These are phyloP conservation scores for Mortierella sp. DNA, from an alignment of 371 early-diverging fungal species.

Conservation along the genomic window DNA sequence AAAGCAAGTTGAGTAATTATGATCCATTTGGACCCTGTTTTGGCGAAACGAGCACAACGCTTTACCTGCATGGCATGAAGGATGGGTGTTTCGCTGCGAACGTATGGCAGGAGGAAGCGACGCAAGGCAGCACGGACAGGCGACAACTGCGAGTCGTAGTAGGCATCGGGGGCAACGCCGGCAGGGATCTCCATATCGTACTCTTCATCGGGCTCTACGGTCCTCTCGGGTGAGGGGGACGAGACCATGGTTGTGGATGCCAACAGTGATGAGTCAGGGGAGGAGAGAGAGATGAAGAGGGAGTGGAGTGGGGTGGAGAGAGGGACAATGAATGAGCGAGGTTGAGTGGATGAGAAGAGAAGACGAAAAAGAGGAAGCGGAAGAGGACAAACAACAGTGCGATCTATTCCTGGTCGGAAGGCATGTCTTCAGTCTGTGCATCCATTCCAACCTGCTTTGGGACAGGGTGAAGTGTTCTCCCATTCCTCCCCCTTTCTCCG, in stretches of 20 bases:
- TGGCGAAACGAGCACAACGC: too few relatives aligned
- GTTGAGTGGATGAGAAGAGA: not conserved
- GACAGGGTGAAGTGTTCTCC: too few relatives aligned
- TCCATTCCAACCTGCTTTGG: too few relatives aligned
- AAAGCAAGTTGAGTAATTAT: not conserved
- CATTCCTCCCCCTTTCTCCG: too few relatives aligned
- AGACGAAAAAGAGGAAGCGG: not conserved
- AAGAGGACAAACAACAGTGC: not conserved
- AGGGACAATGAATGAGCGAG: too few relatives aligned
- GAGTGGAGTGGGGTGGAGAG: not conserved
- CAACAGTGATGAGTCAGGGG: not conserved
- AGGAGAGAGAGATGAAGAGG: not conserved
- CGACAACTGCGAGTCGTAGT: slow-evolving; percentile 49
- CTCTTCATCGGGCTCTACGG: slow-evolving; percentile 20
- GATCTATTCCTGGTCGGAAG: not conserved
- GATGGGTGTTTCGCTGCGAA: slow-evolving; percentile 66
- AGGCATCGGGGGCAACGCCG: slow-evolving; percentile 48
- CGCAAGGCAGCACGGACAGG: slow-evolving; percentile 61
- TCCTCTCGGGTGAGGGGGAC: slow-evolving; percentile 7
- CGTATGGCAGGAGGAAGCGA: slow-evolving; percentile 60
- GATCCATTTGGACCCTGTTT: not conserved
- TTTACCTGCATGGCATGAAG: slow-evolving; percentile 68
- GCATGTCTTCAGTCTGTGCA: too few relatives aligned
- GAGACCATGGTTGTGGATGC: slow-evolving; percentile 11
- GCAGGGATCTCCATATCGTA: slow-evolving; percentile 54